Conservation (phyloP, 2,329 filamentous ascomycete genomes). For the Hortaea werneckii region DNA sequence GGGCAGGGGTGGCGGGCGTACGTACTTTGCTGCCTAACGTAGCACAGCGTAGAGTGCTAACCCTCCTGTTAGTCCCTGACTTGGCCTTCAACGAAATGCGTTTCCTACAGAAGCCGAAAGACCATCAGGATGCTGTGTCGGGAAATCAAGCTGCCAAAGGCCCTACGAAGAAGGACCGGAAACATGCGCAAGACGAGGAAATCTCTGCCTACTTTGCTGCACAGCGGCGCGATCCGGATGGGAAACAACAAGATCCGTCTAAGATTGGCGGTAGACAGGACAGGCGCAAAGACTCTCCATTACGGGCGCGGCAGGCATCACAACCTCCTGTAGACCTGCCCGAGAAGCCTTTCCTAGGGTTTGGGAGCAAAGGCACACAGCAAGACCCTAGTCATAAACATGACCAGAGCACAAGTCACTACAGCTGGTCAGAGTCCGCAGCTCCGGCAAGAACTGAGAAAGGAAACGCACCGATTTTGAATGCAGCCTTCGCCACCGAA, state of each 20-base stretch:
- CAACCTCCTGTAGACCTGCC: constrained; percentile 22
- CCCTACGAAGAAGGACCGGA: constrained; percentile 23
- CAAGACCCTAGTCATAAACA: constrained; percentile 6
- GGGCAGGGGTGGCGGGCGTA: constrained; percentile 28
- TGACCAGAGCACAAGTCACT: constrained; percentile 24
- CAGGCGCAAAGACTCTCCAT: neutral
- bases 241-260: neutral
- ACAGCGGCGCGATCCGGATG: constrained; percentile 10
- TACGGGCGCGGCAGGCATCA: constrained; percentile 5
- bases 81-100: constrained; percentile 43
- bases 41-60: constrained; percentile 11
- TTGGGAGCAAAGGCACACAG: constrained; percentile 25
- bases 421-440: constrained; percentile 35
- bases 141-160: constrained; percentile 19
- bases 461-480: constrained; percentile 3
- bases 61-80: constrained; percentile 36
- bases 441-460: constrained; percentile 4
- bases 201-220: constrained; percentile 38
- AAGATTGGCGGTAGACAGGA: neutral
- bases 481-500: neutral
- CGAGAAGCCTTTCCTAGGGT: constrained; percentile 28
- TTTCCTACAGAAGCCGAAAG: constrained; percentile 33
- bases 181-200: constrained; percentile 28
- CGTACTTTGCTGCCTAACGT: constrained; percentile 20
- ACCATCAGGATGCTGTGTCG: constrained; percentile 13